Base-by-base conservation (phyloP, 371 early-diverging fungal species). In the Synchytrium microbalum region DNA sequence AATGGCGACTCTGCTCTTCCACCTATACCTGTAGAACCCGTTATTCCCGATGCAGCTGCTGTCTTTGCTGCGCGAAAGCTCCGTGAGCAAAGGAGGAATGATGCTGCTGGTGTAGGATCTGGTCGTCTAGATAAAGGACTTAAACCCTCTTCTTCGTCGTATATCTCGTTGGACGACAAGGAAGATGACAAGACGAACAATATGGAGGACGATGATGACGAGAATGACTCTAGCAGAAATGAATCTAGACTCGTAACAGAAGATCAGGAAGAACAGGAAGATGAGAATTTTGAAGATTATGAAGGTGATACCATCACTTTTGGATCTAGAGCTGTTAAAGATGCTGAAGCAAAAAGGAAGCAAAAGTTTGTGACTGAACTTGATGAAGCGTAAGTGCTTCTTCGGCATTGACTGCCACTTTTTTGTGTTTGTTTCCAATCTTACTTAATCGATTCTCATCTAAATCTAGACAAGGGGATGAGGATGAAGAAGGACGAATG, bases 401-500 rank as follows among this genome's bases (percentile, higher is more conserved):
- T 52, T 26, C 3, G 8, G 14, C 19, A n/a, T n/a, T n/a, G n/a
- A n/a, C n/a, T n/a, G n/a, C n/a, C n/a, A n/a, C n/a, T n/a, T n/a
- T n/a, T n/a, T n/a, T n/a, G n/a, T n/a, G n/a, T n/a, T n/a, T 5
- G 19, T 60, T 32, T 32, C 32, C 14, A 32, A 59, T 63, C 27
- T 58, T 31, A 19, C 19, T 60, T 16, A 31, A 19, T 28, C 30
- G 14, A 60, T 19, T 13, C 32, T 53, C 25, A 16, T 57, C 24
- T 13, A 16, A 31, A 53, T 63, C 38, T 33, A 69, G 69, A 30
- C 54, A 78, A 19, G 75, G 74, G 31, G 79, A 78, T 19, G 83
- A 75, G 25, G 80, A 81, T 33, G 85, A 85, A 27, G 86, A 86
- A 64, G 69, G 85, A 55, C 74, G 78, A 5, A 77, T 81, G 58